phyloP scores from a whole-genome alignment of 2,329 filamentous ascomycete genomes.

The Emericellopsis cladophorae region DNA sequence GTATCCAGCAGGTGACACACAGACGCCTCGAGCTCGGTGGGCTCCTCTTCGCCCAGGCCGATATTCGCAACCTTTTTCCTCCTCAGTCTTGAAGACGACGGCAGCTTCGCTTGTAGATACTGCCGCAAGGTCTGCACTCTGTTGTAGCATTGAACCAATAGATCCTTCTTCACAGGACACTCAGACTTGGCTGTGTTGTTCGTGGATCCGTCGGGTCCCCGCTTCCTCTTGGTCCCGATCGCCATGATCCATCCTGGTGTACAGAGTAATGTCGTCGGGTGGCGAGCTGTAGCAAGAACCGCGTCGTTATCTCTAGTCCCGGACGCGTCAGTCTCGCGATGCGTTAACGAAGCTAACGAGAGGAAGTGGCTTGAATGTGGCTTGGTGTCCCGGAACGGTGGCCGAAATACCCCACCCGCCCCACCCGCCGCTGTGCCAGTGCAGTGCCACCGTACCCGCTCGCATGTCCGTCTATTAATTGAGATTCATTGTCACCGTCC shows the following conservation, averaged over 20 bases:
- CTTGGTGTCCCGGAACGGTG: background rate
- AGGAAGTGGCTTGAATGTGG: background rate
- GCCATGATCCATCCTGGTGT: background rate
- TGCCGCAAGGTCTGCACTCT: constrained; percentile 54
- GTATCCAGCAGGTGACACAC: constrained; percentile 53
- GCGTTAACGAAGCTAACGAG: background rate
- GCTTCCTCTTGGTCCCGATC: constrained; percentile 13
- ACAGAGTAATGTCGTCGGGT: background rate
- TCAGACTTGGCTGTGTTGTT: constrained; percentile 6
- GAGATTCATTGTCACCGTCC: too few relatives aligned
- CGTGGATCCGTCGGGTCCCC: constrained; percentile 9
- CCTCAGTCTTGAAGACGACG: constrained; percentile 50
- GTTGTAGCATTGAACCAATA: constrained; percentile 58
- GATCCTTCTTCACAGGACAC: constrained; percentile 35
- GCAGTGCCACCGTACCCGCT: too few relatives aligned
- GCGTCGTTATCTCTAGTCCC: too few relatives aligned
- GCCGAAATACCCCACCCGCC: too few relatives aligned
- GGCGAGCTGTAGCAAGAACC: too few relatives aligned
- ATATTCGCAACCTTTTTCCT: constrained; percentile 41
- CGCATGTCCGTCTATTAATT: too few relatives aligned
- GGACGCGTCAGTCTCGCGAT: background rate
- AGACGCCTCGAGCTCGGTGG: constrained; percentile 19
- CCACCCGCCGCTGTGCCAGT: too few relatives aligned
- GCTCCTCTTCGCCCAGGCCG: constrained; percentile 15
- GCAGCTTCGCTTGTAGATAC: constrained; percentile 55